A percentile compares a stretch with the other conserved stretches of the same genome.
Evolutionary conservation across 2,329 filamentous ascomycete species (phyloP).

Genomic region (Sporothrix sp.): DNA sequence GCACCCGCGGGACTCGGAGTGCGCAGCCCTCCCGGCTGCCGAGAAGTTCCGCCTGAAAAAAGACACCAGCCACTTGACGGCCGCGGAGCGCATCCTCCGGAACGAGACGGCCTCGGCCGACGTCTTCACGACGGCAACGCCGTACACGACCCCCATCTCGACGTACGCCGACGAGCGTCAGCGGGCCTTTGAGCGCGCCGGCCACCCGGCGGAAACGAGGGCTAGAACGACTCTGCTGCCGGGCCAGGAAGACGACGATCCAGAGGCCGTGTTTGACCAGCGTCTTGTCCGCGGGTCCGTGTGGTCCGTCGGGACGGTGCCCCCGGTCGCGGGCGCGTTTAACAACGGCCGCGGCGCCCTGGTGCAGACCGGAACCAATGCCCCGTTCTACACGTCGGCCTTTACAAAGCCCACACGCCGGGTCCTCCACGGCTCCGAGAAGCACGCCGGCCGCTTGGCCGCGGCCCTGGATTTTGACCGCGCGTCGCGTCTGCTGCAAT

Average conservation of each 20-base stretch:
- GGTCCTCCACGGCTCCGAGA: slow-evolving; percentile 47
- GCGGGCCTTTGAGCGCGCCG: slow-evolving; percentile 23
- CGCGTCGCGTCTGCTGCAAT: slow-evolving; percentile 54
- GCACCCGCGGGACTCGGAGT: slow-evolving; percentile 29
- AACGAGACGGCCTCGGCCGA: slow-evolving; percentile 32
- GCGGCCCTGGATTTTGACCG: slow-evolving; percentile 72
- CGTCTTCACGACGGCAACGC: slow-evolving; percentile 31
- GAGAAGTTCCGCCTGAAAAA: slow-evolving; percentile 41
- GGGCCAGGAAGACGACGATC: slow-evolving; percentile 4
- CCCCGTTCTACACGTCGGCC: slow-evolving; percentile 50
- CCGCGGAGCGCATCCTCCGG: slow-evolving; percentile 36
- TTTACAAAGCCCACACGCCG: slow-evolving; percentile 34
- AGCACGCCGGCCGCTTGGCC: slow-evolving; percentile 66
- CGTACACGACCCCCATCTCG: slow-evolving; percentile 20
- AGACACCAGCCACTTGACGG: slow-evolving; percentile 31
- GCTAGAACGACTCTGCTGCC: slow-evolving; percentile 23
- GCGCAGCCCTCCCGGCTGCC: slow-evolving; percentile 22
- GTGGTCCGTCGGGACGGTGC: slow-evolving; percentile 68
- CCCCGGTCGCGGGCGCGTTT: slow-evolving; percentile 45
- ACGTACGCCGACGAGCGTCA: slow-evolving; percentile 19
- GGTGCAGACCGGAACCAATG: slow-evolving; percentile 61
- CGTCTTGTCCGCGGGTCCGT: slow-evolving; percentile 52
- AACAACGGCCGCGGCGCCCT: slow-evolving; percentile 55
- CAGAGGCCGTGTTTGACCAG: neutral
- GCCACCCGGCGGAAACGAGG: slow-evolving; percentile 18